Conservation (phyloP, 441 rosid genomes). For the Populus hybrid region DNA sequence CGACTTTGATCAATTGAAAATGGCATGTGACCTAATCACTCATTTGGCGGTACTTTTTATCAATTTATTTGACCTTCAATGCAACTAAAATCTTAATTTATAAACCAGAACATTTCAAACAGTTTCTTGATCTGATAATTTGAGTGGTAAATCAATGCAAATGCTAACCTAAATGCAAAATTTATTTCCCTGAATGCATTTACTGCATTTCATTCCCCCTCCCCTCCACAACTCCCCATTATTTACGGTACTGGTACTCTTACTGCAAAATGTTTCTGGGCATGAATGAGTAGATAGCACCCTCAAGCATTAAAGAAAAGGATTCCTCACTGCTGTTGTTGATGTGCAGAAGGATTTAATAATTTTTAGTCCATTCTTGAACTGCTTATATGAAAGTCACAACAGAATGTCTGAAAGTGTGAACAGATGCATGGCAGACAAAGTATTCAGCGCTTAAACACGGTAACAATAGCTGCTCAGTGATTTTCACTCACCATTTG, state of each 20-base stretch:
- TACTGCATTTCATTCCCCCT: not conserved
- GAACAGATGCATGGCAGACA: not conserved
- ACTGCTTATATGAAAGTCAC: not conserved
- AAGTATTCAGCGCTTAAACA: not conserved
- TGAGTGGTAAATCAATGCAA: not conserved
- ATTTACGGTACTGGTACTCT: not conserved
- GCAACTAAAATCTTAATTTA: not conserved
- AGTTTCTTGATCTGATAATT: not conserved
- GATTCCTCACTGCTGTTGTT: not conserved
- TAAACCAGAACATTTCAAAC: not conserved
- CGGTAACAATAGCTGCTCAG: not conserved
- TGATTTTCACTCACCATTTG: constrained; percentile 69
- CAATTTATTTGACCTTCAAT: not conserved
- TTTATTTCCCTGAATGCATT: not conserved
- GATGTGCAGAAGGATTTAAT: not conserved
- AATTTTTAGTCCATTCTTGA: not conserved
- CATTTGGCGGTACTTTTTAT: not conserved
- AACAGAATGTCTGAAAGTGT: not conserved
- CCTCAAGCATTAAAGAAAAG: not conserved
- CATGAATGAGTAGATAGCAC: not conserved
- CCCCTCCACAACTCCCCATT: not conserved
- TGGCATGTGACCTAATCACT: not conserved
- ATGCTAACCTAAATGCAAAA: not conserved
- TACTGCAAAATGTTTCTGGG: not conserved
- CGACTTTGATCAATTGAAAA: not conserved